phyloP scores from a whole-genome alignment of 2,329 filamentous ascomycete genomes.

The Aspergillus neoniger region DNA sequence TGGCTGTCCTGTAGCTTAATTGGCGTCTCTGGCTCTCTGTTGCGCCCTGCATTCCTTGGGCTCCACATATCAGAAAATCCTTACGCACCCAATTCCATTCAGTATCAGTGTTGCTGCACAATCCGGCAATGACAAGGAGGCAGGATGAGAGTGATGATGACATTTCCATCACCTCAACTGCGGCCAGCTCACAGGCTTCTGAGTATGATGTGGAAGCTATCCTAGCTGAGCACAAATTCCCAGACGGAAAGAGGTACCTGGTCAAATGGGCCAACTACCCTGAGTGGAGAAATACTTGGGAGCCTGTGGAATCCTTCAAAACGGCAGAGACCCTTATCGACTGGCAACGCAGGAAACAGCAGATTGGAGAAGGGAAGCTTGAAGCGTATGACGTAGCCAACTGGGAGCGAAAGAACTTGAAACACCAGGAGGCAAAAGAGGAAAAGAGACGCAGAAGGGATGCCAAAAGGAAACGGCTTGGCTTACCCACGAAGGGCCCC shows the following conservation, averaged over 20 bases:
- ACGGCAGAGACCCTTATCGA: conserved; percentile 41
- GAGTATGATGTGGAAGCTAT: conserved; percentile 60
- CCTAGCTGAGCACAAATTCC: conserved; percentile 47
- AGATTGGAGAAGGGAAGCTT: conserved; percentile 33
- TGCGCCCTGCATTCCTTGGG: background rate
- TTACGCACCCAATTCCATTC: background rate
- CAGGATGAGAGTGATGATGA: conserved; percentile 46
- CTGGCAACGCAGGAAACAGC: conserved; percentile 42
- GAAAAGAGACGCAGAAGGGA: conserved; percentile 32
- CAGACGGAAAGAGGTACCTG: conserved; percentile 53
- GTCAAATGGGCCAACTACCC: conserved; percentile 66
- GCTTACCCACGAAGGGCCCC: conserved; percentile 6
- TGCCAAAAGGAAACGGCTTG: conserved; percentile 31
- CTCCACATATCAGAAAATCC: background rate
- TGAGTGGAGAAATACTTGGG: conserved; percentile 58
- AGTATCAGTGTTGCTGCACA: background rate
- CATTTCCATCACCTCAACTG: conserved; percentile 61
- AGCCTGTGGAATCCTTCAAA: conserved; percentile 48
- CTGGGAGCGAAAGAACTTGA: conserved; percentile 31
- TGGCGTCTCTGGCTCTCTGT: background rate
- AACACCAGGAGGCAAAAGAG: conserved; percentile 21
- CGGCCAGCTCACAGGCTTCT: conserved; percentile 43
- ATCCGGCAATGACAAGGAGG: conserved; percentile 14
- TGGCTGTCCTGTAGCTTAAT: background rate
- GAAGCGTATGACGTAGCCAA: conserved; percentile 35